phyloP scores from a whole-genome alignment of 1,284 basidiomycete genomes.

The Microbotryomycetes sp. region DNA sequence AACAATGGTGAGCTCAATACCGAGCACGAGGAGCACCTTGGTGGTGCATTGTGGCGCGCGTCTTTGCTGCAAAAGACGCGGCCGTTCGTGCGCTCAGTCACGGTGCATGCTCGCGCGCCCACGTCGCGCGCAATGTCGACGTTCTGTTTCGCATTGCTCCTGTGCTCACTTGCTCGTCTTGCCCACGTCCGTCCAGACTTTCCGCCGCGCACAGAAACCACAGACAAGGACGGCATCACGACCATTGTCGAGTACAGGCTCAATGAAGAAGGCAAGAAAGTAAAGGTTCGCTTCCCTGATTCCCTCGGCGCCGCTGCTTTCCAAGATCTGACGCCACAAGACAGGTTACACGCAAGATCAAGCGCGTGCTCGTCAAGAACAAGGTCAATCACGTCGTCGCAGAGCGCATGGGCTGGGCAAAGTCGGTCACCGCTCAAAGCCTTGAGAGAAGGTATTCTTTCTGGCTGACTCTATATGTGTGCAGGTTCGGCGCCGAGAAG shows the following conservation, averaged over 20 bases:
- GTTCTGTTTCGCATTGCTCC: too few relatives aligned
- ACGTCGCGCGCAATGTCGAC: background rate
- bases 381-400: constrained; percentile 89
- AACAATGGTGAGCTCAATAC: constrained; percentile 17
- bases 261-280: constrained; percentile 89
- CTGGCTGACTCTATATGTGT: background rate
- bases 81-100: background rate
- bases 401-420: constrained; percentile 84
- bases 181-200: constrained; percentile 16
- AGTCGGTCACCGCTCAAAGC: constrained; percentile 43
- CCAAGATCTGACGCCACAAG: background rate
- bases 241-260: constrained; percentile 74
- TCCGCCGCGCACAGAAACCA: constrained; percentile 51
- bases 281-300: constrained; percentile 60
- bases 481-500: constrained; percentile 80
- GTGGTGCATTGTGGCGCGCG: too few relatives aligned
- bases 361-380: constrained; percentile 81
- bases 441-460: background rate
- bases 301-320: background rate
- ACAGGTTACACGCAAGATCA: constrained; percentile 78
- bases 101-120: background rate
- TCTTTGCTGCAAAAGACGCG: too few relatives aligned
- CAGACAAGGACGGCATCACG: constrained; percentile 81
- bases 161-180: too few relatives aligned
- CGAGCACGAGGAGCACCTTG: too few relatives aligned